Conservation (phyloP, 106 monocot species). For the Dactylorhiza incarnata region DNA sequence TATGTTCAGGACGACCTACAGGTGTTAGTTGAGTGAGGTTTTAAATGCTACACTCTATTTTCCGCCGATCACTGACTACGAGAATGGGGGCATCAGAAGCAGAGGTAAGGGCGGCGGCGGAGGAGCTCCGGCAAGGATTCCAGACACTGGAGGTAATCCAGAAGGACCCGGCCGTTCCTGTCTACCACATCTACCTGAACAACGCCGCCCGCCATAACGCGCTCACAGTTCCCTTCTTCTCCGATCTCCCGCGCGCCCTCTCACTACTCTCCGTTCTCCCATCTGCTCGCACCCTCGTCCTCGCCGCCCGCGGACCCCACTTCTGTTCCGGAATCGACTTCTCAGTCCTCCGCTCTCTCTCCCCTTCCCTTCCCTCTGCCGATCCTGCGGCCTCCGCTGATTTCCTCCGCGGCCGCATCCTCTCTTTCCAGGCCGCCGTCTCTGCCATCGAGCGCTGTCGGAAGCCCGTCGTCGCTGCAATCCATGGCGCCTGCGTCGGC, state of each 20-base stretch:
- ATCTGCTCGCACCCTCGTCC: slow-evolving; percentile 47
- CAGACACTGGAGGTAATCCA: slow-evolving; percentile 47
- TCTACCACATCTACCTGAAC: slow-evolving; percentile 83
- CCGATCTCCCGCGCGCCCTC: slow-evolving; percentile 78
- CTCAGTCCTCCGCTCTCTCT: slow-evolving; percentile 34
- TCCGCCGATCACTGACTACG: not conserved
- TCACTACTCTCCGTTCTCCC: slow-evolving; percentile 51
- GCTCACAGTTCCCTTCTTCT: slow-evolving; percentile 52
- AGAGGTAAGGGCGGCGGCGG: slow-evolving; percentile 33
- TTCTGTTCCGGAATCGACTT: slow-evolving; percentile 85
- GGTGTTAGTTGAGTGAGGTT: no score
- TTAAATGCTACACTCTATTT: no score
- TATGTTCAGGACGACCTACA: no score
- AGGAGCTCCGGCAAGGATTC: slow-evolving; percentile 45
- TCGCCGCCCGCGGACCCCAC: slow-evolving; percentile 64
- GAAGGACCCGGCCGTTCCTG: slow-evolving; percentile 25
- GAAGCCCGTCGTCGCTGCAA: slow-evolving; percentile 81
- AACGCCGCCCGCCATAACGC: slow-evolving; percentile 67
- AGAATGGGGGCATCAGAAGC: not conserved
- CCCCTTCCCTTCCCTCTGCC: not conserved
- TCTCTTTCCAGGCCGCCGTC: slow-evolving; percentile 51
- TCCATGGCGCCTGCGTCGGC: slow-evolving; percentile 89
- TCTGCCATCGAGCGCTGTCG: slow-evolving; percentile 67
- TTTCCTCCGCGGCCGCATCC: slow-evolving; percentile 49
- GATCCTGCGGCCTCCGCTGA: slow-evolving; percentile 26